Conservation (phyloP, 768 basidiomycete species). For the Suillus placidus region DNA sequence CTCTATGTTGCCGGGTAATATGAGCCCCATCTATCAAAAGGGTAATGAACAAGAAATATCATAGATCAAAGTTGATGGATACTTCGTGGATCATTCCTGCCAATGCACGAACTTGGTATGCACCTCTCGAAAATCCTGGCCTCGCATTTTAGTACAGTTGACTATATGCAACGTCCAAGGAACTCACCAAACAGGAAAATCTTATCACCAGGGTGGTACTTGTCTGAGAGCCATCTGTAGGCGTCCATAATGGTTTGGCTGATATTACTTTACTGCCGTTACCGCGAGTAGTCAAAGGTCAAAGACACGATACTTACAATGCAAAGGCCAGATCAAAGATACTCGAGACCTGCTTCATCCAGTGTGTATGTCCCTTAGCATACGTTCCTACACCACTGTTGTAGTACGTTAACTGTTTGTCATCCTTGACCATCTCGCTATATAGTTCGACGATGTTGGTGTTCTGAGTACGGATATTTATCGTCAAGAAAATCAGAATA, state of each 20-base stretch:
- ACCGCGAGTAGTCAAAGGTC: not conserved
- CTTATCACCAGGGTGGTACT: constrained; percentile 39
- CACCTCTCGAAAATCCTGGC: constrained; percentile 51
- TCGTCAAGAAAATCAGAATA: not conserved
- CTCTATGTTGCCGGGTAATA: constrained; percentile 42
- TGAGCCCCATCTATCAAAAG: constrained; percentile 40
- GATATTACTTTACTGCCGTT: not conserved
- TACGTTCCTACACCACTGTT: constrained; percentile 44
- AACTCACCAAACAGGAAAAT: constrained; percentile 46
- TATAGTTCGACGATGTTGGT: constrained; percentile 46
- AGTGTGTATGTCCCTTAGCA: constrained; percentile 23
- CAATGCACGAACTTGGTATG: constrained; percentile 46
- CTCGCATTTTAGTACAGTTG: constrained; percentile 8
- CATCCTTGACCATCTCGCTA: constrained; percentile 36
- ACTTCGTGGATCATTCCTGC: constrained; percentile 49
- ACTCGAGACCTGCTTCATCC: constrained; percentile 25
- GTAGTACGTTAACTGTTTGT: constrained; percentile 42
- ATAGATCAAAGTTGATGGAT: constrained; percentile 3
- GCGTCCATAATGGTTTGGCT: constrained; percentile 36
- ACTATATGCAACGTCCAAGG: not conserved
- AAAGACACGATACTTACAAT: constrained; percentile 27
- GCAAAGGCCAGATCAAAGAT: constrained; percentile 41
- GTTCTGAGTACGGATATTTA: constrained; percentile 32
- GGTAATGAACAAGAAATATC: not conserved
- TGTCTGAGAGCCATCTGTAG: constrained; percentile 45